These are phyloP conservation scores for Gillenia trifoliata DNA, from an alignment of 306 rosid genomes.

Conservation along the genomic window DNA sequence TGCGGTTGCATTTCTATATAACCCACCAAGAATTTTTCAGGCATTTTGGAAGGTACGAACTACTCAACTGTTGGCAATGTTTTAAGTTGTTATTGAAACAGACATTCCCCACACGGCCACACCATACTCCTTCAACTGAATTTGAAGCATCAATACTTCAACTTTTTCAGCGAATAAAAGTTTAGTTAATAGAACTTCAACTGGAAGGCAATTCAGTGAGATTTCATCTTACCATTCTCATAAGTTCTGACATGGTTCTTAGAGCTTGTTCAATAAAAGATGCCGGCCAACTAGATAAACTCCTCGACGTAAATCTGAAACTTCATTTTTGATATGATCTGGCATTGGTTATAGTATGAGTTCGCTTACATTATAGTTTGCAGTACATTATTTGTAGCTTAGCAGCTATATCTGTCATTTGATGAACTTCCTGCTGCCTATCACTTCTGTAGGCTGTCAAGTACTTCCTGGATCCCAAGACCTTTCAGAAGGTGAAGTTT, in stretches of 20 bases:
- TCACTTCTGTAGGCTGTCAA: slow-evolving; percentile 50
- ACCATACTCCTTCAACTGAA: neutral
- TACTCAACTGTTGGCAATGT: slow-evolving; percentile 1
- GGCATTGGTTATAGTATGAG: neutral
- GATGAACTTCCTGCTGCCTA: neutral
- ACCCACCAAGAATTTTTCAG: slow-evolving; percentile 85
- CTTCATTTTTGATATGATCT: neutral
- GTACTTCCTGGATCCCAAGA: slow-evolving; percentile 75
- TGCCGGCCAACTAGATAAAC: neutral
- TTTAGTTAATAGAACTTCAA: neutral
- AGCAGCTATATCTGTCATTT: neutral
- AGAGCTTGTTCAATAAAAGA: neutral
- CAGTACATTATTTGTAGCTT: neutral
- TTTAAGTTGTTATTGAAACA: neutral
- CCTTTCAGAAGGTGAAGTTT: slow-evolving; percentile 77
- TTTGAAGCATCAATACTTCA: neutral
- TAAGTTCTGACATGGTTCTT: neutral
- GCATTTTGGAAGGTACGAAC: slow-evolving; percentile 77
- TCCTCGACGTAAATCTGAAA: neutral
- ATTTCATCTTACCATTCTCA: neutral
- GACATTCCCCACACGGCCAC: neutral
- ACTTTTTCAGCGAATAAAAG: neutral
- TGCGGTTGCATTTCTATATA: slow-evolving; percentile 60
- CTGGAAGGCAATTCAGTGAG: neutral
- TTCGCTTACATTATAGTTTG: neutral